Base-by-base conservation (phyloP, 176 grass and related monocot species). In the Juncus effusus region DNA sequence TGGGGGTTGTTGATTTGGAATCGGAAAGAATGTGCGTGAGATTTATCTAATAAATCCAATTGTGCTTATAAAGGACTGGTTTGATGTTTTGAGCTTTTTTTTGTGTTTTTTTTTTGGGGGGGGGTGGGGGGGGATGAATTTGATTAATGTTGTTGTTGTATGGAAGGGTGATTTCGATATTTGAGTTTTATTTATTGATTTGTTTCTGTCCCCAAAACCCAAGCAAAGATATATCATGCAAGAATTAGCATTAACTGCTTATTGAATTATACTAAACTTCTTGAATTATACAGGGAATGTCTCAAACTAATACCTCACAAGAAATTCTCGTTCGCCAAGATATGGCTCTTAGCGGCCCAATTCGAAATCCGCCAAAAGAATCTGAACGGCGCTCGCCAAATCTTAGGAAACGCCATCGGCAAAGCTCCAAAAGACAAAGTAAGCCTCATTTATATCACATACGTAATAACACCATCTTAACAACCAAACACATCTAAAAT, bases 341-440 rank as follows among this genome's bases (percentile, higher is more conserved):
- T 91, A 2, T 97, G 88, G 88, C 75, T 97, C 38, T 77, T 97
- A 81, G 77, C 84, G 5, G 87, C 84, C 4, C 92, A 96, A 11
- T 91, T 91, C 72, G 84, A 92, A 75, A 89, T 89, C 40, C 80
- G 85, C 36, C 80, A 77, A 56, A 73, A 79, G 39, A 81, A 92
- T 75, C 67, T 92, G 0, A 75, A 73, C 19, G 67, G 74, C 61
- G 85, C 88, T 67, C 63, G 80, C 1, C 66, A 66, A 54, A 89
- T 86, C 57, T 79, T 97, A 42, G 93, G 88, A 38, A 97, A 89
- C 81, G 93, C 82, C 3, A 89, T 97, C 19, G 92, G 88, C 51
- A 75, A 83, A 76, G 87, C 93, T 54, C 88, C 93, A 54, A 97
- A 89, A 77, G 85, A 80, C 10, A 96, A 89, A 72, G 79, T 91